Evolutionary conservation across 371 early-diverging fungal species (phyloP), one percentile per base, ranked within the genome.

Genomic region (Zychaea mexicana): DNA sequence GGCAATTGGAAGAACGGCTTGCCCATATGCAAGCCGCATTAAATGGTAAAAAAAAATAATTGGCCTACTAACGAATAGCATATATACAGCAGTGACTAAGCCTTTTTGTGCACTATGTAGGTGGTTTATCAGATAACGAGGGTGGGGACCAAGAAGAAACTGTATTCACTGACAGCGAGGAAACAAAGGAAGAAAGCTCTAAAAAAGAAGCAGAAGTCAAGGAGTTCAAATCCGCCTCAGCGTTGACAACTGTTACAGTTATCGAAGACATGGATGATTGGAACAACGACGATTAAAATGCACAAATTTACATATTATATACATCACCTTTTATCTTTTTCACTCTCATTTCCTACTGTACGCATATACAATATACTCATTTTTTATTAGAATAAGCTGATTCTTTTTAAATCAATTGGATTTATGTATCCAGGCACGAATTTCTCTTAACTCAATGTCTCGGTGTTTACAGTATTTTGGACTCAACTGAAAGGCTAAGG

Each of bases 241-340:
- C 87, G 4, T 70, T 89, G 27, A 91, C 91, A 2, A 91, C 91
- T 1, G 90, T 91, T 4, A 90, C 89, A 15, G 89, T 90, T 9
- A 86, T 89, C 54, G 85, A 85, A 61, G 89, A 88, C 61, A 76
- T 91, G 66, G 88, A 88, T 63, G 64, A 57, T 21, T 64, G 57
- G 64, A 42, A 15, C 9, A 64, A 61, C n/a, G 39, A 45, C 5
- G 19, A 24, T 45, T 58, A 58, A 19, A 9, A 17, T 33, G 33
- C 42, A 12, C 42, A 33, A 4, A 19, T 10, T 4, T n/a, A 13
- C 53, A 53, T 53, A 53, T 19, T 10, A 21, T 53, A 5, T 24
- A 53, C 31, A 17, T 54, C 22, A 17, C 49, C 49, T 24, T 22
- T 24, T 22, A 6, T 22, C n/a, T 36, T 7, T 36, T 9, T 36